Conservation (phyloP, 805 yeast species). For the Suhomyces prunicola region DNA sequence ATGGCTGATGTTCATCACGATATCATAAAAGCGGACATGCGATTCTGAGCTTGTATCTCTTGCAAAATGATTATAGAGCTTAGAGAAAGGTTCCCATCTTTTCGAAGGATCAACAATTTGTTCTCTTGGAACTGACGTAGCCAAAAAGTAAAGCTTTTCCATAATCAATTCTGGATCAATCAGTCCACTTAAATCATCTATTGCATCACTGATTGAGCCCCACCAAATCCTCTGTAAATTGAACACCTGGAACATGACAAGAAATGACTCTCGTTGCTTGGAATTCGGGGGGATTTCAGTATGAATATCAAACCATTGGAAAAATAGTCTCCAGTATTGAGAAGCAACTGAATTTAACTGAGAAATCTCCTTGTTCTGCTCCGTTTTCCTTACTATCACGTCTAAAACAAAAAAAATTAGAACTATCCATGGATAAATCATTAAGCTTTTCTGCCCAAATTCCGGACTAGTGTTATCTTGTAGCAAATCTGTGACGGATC, state of each 20-base stretch:
- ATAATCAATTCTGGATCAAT: conserved; percentile 12
- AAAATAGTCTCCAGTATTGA: conserved; percentile 9
- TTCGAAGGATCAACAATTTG: neutral
- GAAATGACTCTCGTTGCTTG: conserved; percentile 19
- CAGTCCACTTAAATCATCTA: conserved; percentile 10
- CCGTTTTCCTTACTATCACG: neutral
- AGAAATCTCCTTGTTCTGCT: neutral
- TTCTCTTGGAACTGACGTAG: conserved; percentile 11
- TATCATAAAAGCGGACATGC: conserved; percentile 27
- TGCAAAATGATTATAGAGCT: conserved; percentile 15
- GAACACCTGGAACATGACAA: conserved; percentile 16
- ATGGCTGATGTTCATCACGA: conserved; percentile 22
- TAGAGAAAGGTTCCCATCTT: conserved; percentile 27
- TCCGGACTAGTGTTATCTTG: conserved; percentile 3
- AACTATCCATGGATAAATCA: conserved; percentile 18
- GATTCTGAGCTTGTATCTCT: conserved; percentile 14
- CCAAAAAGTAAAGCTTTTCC: conserved; percentile 15
- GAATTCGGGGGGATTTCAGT: conserved; percentile 3
- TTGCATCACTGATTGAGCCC: conserved; percentile 20
- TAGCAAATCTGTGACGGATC: conserved; percentile 9
- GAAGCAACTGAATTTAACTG: neutral
- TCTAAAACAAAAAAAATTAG: conserved; percentile 4
- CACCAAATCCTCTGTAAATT: conserved; percentile 21
- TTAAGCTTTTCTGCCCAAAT: neutral
- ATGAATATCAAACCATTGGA: conserved; percentile 11